phyloP scores from a whole-genome alignment of 345 rosid genomes.

The Kernera saxatilis region DNA sequence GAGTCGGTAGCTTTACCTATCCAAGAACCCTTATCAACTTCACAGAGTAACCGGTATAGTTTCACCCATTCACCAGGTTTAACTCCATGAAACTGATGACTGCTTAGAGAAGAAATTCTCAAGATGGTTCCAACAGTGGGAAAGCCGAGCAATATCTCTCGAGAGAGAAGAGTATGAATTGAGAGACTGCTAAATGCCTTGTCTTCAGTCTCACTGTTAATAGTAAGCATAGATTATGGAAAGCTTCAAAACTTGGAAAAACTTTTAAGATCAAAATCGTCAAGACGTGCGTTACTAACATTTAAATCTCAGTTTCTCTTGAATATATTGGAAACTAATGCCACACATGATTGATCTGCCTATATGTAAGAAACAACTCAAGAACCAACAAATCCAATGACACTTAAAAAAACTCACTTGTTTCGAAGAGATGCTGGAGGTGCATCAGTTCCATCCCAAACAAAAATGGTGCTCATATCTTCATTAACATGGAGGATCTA shows the following conservation, averaged over 20 bases:
- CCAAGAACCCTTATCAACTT: conserved; percentile 66
- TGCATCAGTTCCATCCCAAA: conserved; percentile 92
- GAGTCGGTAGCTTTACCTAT: conserved; percentile 41
- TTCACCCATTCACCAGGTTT: conserved; percentile 61
- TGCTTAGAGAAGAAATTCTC: conserved; percentile 42
- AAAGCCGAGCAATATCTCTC: conserved; percentile 52
- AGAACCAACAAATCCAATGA: background rate
- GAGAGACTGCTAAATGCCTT: conserved; percentile 1
- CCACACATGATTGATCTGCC: background rate
- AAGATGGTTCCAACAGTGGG: conserved; percentile 75
- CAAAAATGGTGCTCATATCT: conserved; percentile 37
- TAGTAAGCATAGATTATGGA: no score
- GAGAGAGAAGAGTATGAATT: conserved; percentile 40
- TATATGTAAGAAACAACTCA: no score
- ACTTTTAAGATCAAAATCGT: no score
- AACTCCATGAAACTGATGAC: conserved; percentile 36
- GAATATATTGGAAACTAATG: background rate
- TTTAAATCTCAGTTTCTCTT: background rate
- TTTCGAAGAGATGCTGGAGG: conserved; percentile 39
- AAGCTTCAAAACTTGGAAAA: no score
- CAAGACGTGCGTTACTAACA: no score
- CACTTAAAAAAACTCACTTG: conserved; percentile 39
- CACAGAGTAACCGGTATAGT: conserved; percentile 45
- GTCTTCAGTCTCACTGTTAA: conserved; percentile 1
- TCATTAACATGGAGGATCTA: conserved; percentile 57